Evolutionary conservation across 2,329 filamentous ascomycete species (phyloP).

Genomic region (Cryoendolithus antarcticus): DNA sequence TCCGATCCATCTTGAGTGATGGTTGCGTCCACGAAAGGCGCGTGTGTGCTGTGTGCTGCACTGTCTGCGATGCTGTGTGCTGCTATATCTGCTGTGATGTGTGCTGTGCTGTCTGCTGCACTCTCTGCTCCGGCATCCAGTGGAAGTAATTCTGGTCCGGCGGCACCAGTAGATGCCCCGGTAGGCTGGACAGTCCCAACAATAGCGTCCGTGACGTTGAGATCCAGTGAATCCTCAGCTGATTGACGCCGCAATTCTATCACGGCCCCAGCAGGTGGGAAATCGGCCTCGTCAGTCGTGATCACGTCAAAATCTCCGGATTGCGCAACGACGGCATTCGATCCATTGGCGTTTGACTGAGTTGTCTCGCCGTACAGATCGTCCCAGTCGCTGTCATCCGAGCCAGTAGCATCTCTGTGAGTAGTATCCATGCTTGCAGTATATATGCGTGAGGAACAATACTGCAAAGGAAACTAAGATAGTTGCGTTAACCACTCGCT

Average conservation of each 20-base stretch:
- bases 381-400: too few relatives aligned
- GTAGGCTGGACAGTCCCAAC: neutral
- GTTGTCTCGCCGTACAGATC: too few relatives aligned
- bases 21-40: neutral
- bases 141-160: conserved; percentile 1
- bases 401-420: too few relatives aligned
- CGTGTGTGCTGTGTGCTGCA: neutral
- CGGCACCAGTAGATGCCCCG: neutral
- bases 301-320: too few relatives aligned
- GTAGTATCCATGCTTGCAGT: too few relatives aligned
- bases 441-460: too few relatives aligned
- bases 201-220: neutral
- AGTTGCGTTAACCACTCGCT: too few relatives aligned
- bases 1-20: neutral
- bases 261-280: neutral
- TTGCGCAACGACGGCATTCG: too few relatives aligned
- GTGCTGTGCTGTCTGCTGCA: neutral
- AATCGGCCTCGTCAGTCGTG: neutral
- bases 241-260: neutral
- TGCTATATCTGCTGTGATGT: neutral
- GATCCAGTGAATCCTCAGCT: neutral
- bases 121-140: neutral
- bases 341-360: too few relatives aligned
- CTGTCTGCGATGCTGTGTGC: neutral
- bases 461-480: too few relatives aligned